Percentiles rank a stretch among this genome's conserved stretches.
Evolutionary conservation across 225 moss, liverwort and hornwort species (phyloP).

Genomic region (Neckera pumila): DNA sequence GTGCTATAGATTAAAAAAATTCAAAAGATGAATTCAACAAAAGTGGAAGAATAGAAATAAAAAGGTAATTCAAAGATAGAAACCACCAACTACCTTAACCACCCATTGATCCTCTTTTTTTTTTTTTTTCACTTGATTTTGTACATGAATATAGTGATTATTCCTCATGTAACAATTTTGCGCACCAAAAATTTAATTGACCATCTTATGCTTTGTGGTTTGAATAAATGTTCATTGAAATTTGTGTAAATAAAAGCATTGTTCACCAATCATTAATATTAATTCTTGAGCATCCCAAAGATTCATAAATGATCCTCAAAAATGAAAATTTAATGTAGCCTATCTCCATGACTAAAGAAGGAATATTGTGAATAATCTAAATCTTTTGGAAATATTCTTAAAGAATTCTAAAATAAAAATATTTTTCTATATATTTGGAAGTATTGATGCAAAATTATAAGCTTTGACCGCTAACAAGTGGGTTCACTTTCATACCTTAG

Average conservation of each 20-base stretch:
- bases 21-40: not conserved
- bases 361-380: not conserved
- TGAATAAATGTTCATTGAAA: too few species aligned
- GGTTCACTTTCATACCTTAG: not conserved
- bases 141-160: not conserved
- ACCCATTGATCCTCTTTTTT: not conserved
- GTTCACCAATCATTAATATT: not conserved
- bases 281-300: rapidly evolving
- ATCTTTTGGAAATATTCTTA: rapidly evolving
- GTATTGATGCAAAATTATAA: not conserved
- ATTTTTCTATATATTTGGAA: not conserved
- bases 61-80: not conserved
- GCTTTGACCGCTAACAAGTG: too few species aligned
- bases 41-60: not conserved
- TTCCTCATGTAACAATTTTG: not conserved
- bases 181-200: not conserved
- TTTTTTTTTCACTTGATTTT: not conserved
- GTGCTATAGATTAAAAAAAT: not conserved
- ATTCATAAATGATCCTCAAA: rapidly evolving
- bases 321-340: not conserved
- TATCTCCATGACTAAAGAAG: not conserved
- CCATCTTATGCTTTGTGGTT: not conserved
- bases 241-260: not conserved
- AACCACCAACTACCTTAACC: not conserved
- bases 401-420: not conserved